Conservation (phyloP, 441 rosid genomes). For the Pelargonium citronellum region DNA sequence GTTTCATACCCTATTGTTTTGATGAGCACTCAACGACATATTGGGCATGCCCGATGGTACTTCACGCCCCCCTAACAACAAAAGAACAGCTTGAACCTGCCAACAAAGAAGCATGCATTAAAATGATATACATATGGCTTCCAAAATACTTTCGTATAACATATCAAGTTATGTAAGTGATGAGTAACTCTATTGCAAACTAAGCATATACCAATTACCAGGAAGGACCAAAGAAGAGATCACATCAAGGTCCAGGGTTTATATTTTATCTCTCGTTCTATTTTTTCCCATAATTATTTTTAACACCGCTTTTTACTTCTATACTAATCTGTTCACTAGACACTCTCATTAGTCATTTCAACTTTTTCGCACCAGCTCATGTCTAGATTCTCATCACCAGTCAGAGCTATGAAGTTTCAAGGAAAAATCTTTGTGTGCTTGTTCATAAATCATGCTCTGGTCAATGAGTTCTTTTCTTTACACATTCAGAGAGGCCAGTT, state of each 20-base stretch:
- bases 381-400: too few species aligned
- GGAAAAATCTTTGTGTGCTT: too few species aligned
- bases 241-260: not conserved
- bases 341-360: not conserved
- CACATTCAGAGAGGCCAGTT: too few species aligned
- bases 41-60: conserved; percentile 36
- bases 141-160: not conserved
- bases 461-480: too few species aligned
- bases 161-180: not conserved
- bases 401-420: too few species aligned
- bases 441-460: too few species aligned
- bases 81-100: conserved; percentile 71
- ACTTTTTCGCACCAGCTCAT: too few species aligned
- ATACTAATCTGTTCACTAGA: not conserved
- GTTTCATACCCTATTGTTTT: conserved; percentile 36
- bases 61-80: conserved; percentile 56
- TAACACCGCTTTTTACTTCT: not conserved
- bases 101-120: conserved; percentile 12
- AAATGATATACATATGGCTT: not conserved
- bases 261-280: not conserved
- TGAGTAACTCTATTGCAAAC: too few species aligned
- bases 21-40: conserved; percentile 30
- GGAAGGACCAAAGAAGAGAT: not conserved
- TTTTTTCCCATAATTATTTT: not conserved
- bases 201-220: not conserved